phyloP scores from a whole-genome alignment of 148 eudicot species.

The Persicaria maculosa region DNA sequence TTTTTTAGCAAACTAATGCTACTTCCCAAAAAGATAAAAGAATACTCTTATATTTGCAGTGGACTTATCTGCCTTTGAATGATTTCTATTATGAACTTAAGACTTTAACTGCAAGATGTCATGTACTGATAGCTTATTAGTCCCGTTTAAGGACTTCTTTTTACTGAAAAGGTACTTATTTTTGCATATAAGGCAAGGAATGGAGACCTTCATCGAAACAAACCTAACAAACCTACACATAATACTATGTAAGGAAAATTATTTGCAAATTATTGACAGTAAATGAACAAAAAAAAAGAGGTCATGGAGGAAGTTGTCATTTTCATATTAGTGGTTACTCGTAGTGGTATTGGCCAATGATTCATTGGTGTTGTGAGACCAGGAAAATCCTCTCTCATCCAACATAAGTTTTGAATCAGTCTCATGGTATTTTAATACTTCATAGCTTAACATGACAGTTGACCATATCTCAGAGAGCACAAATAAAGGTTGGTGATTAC shows the following conservation, averaged over 20 bases:
- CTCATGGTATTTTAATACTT: background rate
- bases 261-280: background rate
- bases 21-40: background rate
- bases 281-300: background rate
- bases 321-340: background rate
- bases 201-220: too few relatives aligned
- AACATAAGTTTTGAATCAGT: background rate
- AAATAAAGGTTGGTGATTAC: conserved; percentile 24
- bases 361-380: background rate
- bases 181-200: too few relatives aligned
- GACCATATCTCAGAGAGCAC: background rate
- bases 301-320: background rate
- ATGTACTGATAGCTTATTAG: too few relatives aligned
- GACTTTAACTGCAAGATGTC: background rate
- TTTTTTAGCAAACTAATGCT: background rate
- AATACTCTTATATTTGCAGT: background rate
- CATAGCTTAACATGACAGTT: background rate
- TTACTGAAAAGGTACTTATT: too few relatives aligned
- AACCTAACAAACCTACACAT: too few relatives aligned
- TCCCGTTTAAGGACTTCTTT: too few relatives aligned
- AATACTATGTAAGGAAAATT: background rate
- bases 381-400: background rate
- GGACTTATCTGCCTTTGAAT: background rate
- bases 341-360: background rate
- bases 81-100: background rate